Conservation (phyloP, 2,329 filamentous ascomycete species). For the Colletotrichum somersetense region DNA sequence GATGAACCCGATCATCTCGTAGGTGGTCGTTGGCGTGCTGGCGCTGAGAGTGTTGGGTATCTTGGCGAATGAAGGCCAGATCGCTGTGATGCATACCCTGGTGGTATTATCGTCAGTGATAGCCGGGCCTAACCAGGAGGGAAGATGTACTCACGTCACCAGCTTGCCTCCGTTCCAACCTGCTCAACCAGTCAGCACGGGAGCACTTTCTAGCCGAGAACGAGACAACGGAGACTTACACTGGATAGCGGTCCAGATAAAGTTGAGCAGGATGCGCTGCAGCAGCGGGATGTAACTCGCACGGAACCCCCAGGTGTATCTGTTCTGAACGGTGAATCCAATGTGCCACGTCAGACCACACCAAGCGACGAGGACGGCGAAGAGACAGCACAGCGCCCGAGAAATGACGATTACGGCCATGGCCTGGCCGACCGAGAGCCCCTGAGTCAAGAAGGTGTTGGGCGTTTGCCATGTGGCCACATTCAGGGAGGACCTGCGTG, state of each 20-base stretch:
- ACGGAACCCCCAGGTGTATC: slow-evolving; percentile 63
- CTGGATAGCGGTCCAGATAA: slow-evolving; percentile 54
- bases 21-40: slow-evolving; percentile 52
- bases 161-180: slow-evolving; percentile 17
- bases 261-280: slow-evolving; percentile 62
- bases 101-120: neutral
- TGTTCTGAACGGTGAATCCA: slow-evolving; percentile 63
- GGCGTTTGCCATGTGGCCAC: slow-evolving; percentile 62
- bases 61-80: slow-evolving; percentile 59
- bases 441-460: slow-evolving; percentile 60
- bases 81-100: slow-evolving; percentile 56
- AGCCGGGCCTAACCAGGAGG: neutral
- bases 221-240: neutral
- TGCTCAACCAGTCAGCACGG: neutral
- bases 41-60: slow-evolving; percentile 59
- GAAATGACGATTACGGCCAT: slow-evolving; percentile 62
- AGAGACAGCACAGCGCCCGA: slow-evolving; percentile 56
- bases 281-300: slow-evolving; percentile 62
- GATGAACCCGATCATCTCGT: slow-evolving; percentile 62
- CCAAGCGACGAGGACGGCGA: slow-evolving; percentile 60
- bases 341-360: slow-evolving; percentile 63
- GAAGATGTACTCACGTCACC: neutral
- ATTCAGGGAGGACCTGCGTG: slow-evolving; percentile 49
- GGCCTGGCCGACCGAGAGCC: slow-evolving; percentile 60
- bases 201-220: neutral